phyloP scores from a whole-genome alignment of 768 basidiomycete genomes.

The Termitomyces sp. region DNA sequence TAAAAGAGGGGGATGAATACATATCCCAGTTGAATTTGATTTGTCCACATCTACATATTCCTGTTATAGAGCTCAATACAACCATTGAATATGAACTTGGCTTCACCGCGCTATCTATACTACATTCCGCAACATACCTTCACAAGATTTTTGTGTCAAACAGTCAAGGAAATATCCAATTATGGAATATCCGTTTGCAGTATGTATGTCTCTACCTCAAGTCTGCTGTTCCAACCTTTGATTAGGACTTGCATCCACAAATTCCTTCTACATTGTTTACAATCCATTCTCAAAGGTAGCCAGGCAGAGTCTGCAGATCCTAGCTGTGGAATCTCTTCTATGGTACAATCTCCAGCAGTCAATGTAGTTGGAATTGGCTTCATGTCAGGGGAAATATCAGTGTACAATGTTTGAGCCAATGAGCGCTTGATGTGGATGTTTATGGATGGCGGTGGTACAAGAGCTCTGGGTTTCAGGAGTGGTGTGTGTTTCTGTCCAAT shows the following conservation, averaged over 20 bases:
- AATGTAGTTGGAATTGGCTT: constrained; percentile 95
- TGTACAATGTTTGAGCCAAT: constrained; percentile 88
- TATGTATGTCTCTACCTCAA: constrained; percentile 25
- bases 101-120: constrained; percentile 79
- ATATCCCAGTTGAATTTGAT: not conserved
- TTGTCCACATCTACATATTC: constrained; percentile 7
- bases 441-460: constrained; percentile 82
- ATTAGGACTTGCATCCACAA: constrained; percentile 77
- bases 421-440: constrained; percentile 85
- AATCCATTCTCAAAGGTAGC: constrained; percentile 25
- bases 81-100: constrained; percentile 74
- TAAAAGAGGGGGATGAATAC: constrained; percentile 41
- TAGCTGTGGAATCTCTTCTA: constrained; percentile 56
- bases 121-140: constrained; percentile 94
- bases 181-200: constrained; percentile 94
- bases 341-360: constrained; percentile 91
- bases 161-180: constrained; percentile 71
- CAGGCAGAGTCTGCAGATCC: constrained; percentile 16
- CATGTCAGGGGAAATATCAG: constrained; percentile 77
- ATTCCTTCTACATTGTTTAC: constrained; percentile 53
- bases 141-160: constrained; percentile 92
- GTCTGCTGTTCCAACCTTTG: not conserved
- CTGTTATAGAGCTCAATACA: constrained; percentile 47
- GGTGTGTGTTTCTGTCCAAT: constrained; percentile 37
- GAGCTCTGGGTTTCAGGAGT: constrained; percentile 77